phyloP scores from a whole-genome alignment of 2,329 filamentous ascomycete species.

The Gyromitra esculenta region DNA sequence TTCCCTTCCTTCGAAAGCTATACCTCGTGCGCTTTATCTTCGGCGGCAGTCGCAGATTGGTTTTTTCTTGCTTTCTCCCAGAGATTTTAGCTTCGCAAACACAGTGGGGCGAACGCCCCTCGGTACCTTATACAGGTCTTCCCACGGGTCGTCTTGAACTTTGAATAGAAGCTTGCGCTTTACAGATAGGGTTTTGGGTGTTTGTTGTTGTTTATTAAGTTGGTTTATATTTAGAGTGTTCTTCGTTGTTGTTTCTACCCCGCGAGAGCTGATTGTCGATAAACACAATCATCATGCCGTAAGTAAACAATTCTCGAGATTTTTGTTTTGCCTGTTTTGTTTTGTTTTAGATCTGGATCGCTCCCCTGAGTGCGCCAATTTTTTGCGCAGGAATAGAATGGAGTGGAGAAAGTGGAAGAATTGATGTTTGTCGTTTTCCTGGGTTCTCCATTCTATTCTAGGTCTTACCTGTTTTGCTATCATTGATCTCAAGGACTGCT shows the following conservation, averaged over 20 bases:
- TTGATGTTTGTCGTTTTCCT: background rate
- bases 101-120: conserved; percentile 50
- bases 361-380: conserved; percentile 13
- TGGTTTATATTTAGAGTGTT: conserved; percentile 29
- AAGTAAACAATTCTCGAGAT: conserved; percentile 47
- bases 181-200: background rate
- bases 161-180: conserved; percentile 32
- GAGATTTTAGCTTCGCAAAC: conserved; percentile 26
- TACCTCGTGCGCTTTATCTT: conserved; percentile 12
- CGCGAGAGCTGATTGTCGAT: conserved; percentile 46
- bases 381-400: conserved; percentile 8
- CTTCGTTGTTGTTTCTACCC: conserved; percentile 26
- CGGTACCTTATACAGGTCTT: conserved; percentile 28
- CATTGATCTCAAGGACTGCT: background rate
- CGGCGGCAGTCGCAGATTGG: conserved; percentile 20
- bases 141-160: conserved; percentile 12
- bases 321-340: conserved; percentile 16
- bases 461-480: background rate
- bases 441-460: too few species aligned
- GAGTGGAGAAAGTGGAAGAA: background rate
- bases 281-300: conserved; percentile 54
- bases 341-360: background rate
- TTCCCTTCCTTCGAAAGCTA: conserved; percentile 16
- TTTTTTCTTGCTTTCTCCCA: conserved; percentile 16
- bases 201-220: conserved; percentile 29